A percentile compares a stretch with the other conserved stretches of the same genome.
Evolutionary conservation across 768 basidiomycete species (phyloP).

Genomic region (Tulasnella sp.): DNA sequence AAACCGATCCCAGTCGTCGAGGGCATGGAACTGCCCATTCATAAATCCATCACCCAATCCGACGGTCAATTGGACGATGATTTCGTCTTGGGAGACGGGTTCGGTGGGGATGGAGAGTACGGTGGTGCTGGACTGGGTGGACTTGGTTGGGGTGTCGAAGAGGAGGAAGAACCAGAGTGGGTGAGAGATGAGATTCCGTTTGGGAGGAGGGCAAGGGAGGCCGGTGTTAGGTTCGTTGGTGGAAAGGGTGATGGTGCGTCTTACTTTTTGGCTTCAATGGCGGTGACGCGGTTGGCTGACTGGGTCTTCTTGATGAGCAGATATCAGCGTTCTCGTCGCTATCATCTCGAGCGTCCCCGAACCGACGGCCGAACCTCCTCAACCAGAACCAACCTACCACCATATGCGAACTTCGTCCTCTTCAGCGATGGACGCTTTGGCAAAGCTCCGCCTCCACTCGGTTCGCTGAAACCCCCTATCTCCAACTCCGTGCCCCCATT

Average conservation of each 20-base stretch:
- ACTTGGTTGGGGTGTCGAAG: not conserved
- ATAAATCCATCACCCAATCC: not conserved
- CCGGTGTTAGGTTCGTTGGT: slow-evolving; percentile 66
- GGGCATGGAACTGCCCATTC: slow-evolving; percentile 6
- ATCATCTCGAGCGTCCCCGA: slow-evolving; percentile 22
- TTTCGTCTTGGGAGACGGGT: slow-evolving; percentile 3
- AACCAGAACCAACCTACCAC: not conserved
- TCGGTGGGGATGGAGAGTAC: slow-evolving; percentile 17
- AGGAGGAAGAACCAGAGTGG: slow-evolving; percentile 22
- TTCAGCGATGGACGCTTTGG: not conserved
- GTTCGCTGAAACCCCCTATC: not conserved
- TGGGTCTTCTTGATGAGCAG: slow-evolving; percentile 3
- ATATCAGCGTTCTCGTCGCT: slow-evolving; percentile 29
- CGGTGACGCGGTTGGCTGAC: not conserved
- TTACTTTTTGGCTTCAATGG: not conserved
- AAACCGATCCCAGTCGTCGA: not conserved
- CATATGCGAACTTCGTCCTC: not conserved
- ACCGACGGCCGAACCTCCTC: not conserved
- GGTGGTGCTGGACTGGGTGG: slow-evolving; percentile 8
- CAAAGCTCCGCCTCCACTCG: not conserved
- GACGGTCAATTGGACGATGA: slow-evolving; percentile 9
- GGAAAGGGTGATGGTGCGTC: slow-evolving; percentile 80
- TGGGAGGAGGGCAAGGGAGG: slow-evolving; percentile 69
- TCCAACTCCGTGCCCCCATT: not conserved
- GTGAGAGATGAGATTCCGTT: slow-evolving; percentile 65